Base-by-base conservation (phyloP, 768 basidiomycete species). In the Pholiota microspora region DNA sequence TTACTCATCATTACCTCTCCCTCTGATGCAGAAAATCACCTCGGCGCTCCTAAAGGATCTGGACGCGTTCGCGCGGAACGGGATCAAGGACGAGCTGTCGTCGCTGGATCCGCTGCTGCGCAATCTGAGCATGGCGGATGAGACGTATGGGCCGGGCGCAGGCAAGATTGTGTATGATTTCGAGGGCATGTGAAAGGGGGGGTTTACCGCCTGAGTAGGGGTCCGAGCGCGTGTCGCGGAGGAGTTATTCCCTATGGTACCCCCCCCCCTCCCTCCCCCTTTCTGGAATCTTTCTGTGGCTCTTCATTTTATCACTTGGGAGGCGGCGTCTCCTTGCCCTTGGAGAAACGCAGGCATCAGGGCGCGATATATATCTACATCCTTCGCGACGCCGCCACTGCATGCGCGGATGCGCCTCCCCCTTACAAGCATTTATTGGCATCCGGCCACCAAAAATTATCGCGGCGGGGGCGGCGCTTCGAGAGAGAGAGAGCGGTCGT, bases 21-120 rank as follows among this genome's bases (percentile, higher is more conserved):
- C n/a, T n/a, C n/a, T n/a, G n/a, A n/a, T n/a, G n/a, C 29, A 94
- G 93, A 95, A 94, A 86, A 84, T 94, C 58, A 88, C 86, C n/a
- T 79, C 83, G 16, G 73, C 71, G 36, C 72, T 96, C 8, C 71
- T 93, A 54, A 94, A 93, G 68, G 93, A 95, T 59, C 80, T 96
- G 21, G 93, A 95, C 69, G 76, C 80, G 35, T 83, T 91, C 45
- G 92, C 92, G 45, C 78, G 92, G 55, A 85, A 84, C 46, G 82
- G 83, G 12, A 94, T 94, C 67, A 86, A 81, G 68, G 88, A 91
- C 53, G 92, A 94, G 69, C 73, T 94, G 32, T 84, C 87, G 15
- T 88, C 89, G 23, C 77, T 94, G 42, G 89, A 92, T 69, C 91
- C 91, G 24, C 66, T 92, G 29, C 73, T 93, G 50, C 76, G 86